Base-by-base conservation (phyloP, 306 rosid species). In the Purshia tridentata region DNA sequence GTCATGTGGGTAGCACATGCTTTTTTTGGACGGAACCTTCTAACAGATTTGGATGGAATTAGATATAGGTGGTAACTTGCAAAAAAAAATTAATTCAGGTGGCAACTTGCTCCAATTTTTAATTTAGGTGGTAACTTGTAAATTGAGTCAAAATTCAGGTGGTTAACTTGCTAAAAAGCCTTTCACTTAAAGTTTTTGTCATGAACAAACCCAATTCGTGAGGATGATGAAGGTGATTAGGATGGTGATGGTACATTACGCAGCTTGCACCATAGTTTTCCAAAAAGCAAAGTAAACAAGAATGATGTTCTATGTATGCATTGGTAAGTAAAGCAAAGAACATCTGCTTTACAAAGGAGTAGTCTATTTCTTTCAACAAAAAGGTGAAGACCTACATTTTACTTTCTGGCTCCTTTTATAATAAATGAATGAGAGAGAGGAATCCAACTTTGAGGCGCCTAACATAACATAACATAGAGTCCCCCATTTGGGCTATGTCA, bases 401-500 rank as follows among this genome's bases (percentile, higher is more conserved):
- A 52, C 15, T 10, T 19, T 59, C 22, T 42, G 39, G 61, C 47
- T 68, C 63, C 69, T 61, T 66, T 41, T 35, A 37, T 69, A 51
- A 59, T 77, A 44, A 40, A 70, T 54, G 59, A 45, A 70, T 54
- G 59, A n/a, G 53, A 46, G 48, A 29, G 15, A 35, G 14, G 82
- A 78, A 82, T 78, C 77, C 73, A 65, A 57, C 70, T 63, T 63
- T 74, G 56, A 56, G 74, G 74, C 73, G 59, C 72, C 50, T 22
- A 66, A 56, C 41, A 7, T 12, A 54, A 10, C 41, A 69, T 12
- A 5, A 37, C 22, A 52, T 2, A 2, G 18, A 71, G 63, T 48
- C 44, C 12, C 18, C 15, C 19, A n/a, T n/a, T n/a, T n/a, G n/a
- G n/a, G n/a, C n/a, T n/a, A n/a, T n/a, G n/a, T n/a, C n/a, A 4